Evolutionary conservation across 805 yeast species (phyloP).

Genomic region (Kregervanrija pseudodelftensis): DNA sequence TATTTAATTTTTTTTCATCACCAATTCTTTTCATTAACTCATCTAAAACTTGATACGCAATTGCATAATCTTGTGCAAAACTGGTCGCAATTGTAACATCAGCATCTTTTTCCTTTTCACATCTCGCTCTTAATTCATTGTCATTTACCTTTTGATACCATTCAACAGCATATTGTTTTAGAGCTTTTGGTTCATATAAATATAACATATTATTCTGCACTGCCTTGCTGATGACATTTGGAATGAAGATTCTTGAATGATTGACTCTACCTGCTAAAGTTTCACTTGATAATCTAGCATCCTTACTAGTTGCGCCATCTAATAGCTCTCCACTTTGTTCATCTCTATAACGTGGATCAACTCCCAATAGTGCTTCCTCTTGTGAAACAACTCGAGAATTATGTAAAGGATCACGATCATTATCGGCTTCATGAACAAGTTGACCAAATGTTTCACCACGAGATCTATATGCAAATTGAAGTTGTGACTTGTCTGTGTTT

Average conservation of each 20-base stretch:
- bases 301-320: slow-evolving; percentile 37
- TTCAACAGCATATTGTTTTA: slow-evolving; percentile 49
- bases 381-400: slow-evolving; percentile 30
- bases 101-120: slow-evolving; percentile 41
- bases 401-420: slow-evolving; percentile 27
- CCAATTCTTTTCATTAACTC: slow-evolving; percentile 60
- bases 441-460: slow-evolving; percentile 38
- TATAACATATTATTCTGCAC: slow-evolving; percentile 60
- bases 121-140: slow-evolving; percentile 42
- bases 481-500: slow-evolving; percentile 15
- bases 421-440: slow-evolving; percentile 30
- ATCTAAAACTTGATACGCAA: slow-evolving; percentile 52
- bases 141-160: slow-evolving; percentile 35
- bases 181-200: slow-evolving; percentile 52
- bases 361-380: slow-evolving; percentile 28
- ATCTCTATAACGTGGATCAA: slow-evolving; percentile 27
- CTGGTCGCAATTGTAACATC: slow-evolving; percentile 78
- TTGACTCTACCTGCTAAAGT: slow-evolving; percentile 54
- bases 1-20: slow-evolving; percentile 39
- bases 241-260: slow-evolving; percentile 46
- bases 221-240: slow-evolving; percentile 45
- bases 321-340: slow-evolving; percentile 24
- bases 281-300: slow-evolving; percentile 49
- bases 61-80: slow-evolving; percentile 75
- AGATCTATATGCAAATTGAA: slow-evolving; percentile 30